Base-by-base conservation (phyloP, 257 asterid species). In the Solanum raphanifolium region DNA sequence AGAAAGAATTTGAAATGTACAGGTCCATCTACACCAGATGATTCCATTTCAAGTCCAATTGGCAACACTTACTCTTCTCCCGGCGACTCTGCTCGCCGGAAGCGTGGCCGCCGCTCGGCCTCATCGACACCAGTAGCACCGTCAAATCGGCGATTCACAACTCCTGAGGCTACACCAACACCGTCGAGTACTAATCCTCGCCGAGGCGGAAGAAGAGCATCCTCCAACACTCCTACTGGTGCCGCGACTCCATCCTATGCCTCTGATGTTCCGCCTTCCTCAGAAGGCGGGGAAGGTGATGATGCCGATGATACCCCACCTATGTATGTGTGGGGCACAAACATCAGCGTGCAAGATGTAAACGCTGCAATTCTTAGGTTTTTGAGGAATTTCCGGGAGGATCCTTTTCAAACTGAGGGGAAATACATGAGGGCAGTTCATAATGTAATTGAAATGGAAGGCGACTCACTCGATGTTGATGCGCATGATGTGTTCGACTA, bases 391-490 rank as follows among this genome's bases (percentile, higher is more conserved):
- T 97, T 94, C 83, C 93, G 99, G 11, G 98, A 95, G 65, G 92
- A 92, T 31, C 89, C 95, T 43, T 89, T 90, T 82, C 93, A 94
- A 60, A 90, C 85, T 79, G 99, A 94, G 89, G 98, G 98, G 87
- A 97, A 97, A 88, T 97, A 97, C 90, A 94, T 94, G 98, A 93
- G 92, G 46, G 88, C 91, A 75, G 92, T 97, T 83, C 91, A 93
- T 72, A 91, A 94, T 87, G 96, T 96, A 34, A 94, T 97, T 83
- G 98, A 95, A 87, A 84, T 93, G 20, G 98, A 97, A 91, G 99
- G 99, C n/a, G 99, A 97, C 82, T 97, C 99, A 1, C 95, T 97
- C 27, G 99, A 97, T 13, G 98, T 97, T 20, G 99, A 97, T 88
- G 99, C 98, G 0, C 96, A 94, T 0, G 93, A 97, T 85, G 98